Evolutionary conservation across 1,284 basidiomycete genomes (phyloP).

Genomic region (Cutaneotrichosporon arboriforme): DNA sequence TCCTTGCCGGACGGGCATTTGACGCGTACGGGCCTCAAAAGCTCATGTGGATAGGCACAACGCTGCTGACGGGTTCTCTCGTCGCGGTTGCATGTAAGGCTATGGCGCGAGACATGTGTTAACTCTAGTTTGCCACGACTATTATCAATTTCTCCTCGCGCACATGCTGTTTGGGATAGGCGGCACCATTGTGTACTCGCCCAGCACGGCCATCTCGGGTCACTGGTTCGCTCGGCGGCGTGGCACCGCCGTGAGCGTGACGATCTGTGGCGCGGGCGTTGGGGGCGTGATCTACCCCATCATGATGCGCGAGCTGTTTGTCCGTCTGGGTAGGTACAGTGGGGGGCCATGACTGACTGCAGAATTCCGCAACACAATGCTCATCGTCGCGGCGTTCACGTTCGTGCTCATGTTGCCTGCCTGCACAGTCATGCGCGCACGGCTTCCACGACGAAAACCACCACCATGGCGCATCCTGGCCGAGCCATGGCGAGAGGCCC

Average conservation of each 20-base stretch:
- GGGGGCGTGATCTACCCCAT: slow-evolving; percentile 34
- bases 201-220: slow-evolving; percentile 39
- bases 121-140: slow-evolving; percentile 35
- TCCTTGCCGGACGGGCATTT: slow-evolving; percentile 38
- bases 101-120: neutral
- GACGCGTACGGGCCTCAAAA: slow-evolving; percentile 36
- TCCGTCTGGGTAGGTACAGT: slow-evolving; percentile 12
- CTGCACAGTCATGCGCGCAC: slow-evolving; percentile 21
- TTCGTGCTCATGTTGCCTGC: slow-evolving; percentile 21
- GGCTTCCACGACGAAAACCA: slow-evolving; percentile 17
- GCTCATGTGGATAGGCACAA: slow-evolving; percentile 29
- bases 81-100: slow-evolving; percentile 39
- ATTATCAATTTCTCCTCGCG: slow-evolving; percentile 43
- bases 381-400: slow-evolving; percentile 19
- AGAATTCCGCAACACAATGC: slow-evolving; percentile 24
- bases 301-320: slow-evolving; percentile 20
- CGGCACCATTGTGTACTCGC: slow-evolving; percentile 37
- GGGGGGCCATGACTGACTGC: no score
- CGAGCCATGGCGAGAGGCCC: slow-evolving; percentile 9
- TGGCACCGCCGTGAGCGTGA: slow-evolving; percentile 40
- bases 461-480: slow-evolving; percentile 12
- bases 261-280: slow-evolving; percentile 37
- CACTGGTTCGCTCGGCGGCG: slow-evolving; percentile 44
- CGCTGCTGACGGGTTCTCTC: slow-evolving; percentile 28
- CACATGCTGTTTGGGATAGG: slow-evolving; percentile 39